phyloP scores from a whole-genome alignment of 2,329 filamentous ascomycete genomes.

The Zelopaecilomyces penicillatus region DNA sequence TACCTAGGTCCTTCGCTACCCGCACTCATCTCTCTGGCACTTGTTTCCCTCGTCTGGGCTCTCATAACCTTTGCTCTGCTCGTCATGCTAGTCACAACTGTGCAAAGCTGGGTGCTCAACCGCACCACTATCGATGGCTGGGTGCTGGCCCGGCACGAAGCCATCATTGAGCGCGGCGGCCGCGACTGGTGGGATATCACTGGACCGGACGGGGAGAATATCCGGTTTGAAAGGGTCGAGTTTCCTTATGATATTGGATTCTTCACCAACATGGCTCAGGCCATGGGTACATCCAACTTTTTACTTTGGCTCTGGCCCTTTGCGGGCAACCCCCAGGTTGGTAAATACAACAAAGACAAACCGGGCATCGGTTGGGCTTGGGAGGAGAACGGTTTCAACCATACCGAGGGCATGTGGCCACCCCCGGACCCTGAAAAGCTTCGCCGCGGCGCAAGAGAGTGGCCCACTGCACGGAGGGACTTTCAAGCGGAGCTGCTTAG shows the following conservation, averaged over 20 bases:
- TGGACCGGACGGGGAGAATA: slow-evolving; percentile 26
- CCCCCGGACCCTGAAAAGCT: slow-evolving; percentile 55
- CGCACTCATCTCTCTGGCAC: slow-evolving; percentile 52
- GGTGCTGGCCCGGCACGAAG: slow-evolving; percentile 59
- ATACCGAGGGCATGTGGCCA: slow-evolving; percentile 51
- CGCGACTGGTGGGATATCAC: slow-evolving; percentile 36
- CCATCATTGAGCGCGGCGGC: slow-evolving; percentile 40
- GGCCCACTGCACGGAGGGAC: slow-evolving; percentile 32
- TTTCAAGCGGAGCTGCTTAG: slow-evolving; percentile 24
- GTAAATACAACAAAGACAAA: slow-evolving; percentile 27
- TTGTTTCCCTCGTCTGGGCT: slow-evolving; percentile 49
- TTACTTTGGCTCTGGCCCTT: slow-evolving; percentile 65
- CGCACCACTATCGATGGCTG: slow-evolving; percentile 75
- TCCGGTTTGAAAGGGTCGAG: slow-evolving; percentile 56
- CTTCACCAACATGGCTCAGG: slow-evolving; percentile 63
- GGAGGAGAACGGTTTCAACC: slow-evolving; percentile 72
- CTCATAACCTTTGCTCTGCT: slow-evolving; percentile 53
- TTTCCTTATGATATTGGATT: slow-evolving; percentile 78
- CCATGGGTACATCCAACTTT: slow-evolving; percentile 62
- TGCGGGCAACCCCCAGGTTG: slow-evolving; percentile 39
- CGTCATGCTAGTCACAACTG: slow-evolving; percentile 56
- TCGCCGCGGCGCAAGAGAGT: slow-evolving; percentile 31
- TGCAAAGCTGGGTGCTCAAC: slow-evolving; percentile 57
- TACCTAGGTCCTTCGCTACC: slow-evolving; percentile 61
- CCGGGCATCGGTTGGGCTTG: slow-evolving; percentile 49